Conservation (phyloP, 805 yeast genomes). For the Tetrapisispora namnaoensis region DNA sequence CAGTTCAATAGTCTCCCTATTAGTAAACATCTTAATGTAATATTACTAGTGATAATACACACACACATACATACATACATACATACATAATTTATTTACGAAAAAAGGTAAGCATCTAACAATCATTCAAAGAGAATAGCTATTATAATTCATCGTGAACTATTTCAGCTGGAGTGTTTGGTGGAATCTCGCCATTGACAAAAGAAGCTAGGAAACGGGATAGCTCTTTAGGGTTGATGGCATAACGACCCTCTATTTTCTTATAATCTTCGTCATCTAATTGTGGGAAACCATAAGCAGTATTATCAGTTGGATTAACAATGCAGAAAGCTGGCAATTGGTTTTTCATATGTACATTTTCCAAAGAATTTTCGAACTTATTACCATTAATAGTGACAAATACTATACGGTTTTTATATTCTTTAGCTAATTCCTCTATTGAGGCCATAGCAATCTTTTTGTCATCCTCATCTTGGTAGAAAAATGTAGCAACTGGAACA, state of each 20-base stretch:
- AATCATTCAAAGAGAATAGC: neutral
- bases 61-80: too few species aligned
- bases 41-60: too few species aligned
- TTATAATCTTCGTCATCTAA: slow-evolving; percentile 23
- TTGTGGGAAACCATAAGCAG: slow-evolving; percentile 72
- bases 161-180: slow-evolving; percentile 7
- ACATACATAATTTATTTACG: too few species aligned
- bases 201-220: neutral
- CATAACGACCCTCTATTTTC: slow-evolving; percentile 1
- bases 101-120: too few species aligned
- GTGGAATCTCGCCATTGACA: slow-evolving; percentile 1
- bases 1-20: too few species aligned
- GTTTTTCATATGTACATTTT: slow-evolving; percentile 73
- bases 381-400: slow-evolving; percentile 82
- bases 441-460: slow-evolving; percentile 44
- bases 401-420: slow-evolving; percentile 69
- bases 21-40: too few species aligned
- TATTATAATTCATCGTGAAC: slow-evolving; percentile 4
- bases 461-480: slow-evolving; percentile 64
- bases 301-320: slow-evolving; percentile 57
- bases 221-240: neutral
- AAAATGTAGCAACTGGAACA: slow-evolving; percentile 79
- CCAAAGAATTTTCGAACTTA: slow-evolving; percentile 79
- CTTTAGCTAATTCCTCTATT: slow-evolving; percentile 57
- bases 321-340: slow-evolving; percentile 78